Evolutionary conservation across 192 early-diverging fungal genomes (phyloP).

Genomic region (Entomortierella chlamydospora): DNA sequence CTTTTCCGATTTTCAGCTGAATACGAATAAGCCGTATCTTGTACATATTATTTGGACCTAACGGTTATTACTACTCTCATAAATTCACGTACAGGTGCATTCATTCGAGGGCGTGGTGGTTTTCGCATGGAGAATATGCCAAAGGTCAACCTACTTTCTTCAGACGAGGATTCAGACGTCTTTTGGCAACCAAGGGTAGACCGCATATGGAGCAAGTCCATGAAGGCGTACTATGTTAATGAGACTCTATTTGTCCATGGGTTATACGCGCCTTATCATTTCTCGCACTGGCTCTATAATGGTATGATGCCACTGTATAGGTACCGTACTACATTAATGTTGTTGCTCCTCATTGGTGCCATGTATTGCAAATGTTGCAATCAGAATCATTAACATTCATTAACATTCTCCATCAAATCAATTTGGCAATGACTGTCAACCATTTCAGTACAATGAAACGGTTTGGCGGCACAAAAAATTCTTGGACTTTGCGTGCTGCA

Average conservation of each 20-base stretch:
- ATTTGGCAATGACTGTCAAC: too few species aligned
- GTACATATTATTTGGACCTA: too few species aligned
- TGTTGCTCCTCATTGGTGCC: too few species aligned
- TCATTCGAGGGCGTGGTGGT: conserved; percentile 19
- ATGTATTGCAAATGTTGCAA: too few species aligned
- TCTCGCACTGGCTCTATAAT: conserved; percentile 61
- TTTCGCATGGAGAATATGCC: conserved; percentile 4
- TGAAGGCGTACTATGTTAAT: conserved; percentile 36
- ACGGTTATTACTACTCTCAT: background rate
- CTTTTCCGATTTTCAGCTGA: too few species aligned
- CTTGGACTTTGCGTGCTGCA: conserved; percentile 18
- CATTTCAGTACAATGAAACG: conserved; percentile 47
- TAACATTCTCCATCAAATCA: too few species aligned
- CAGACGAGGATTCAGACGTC: conserved; percentile 24
- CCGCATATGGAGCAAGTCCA: conserved; percentile 9
- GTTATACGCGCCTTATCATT: conserved; percentile 56
- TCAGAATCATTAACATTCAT: too few species aligned
- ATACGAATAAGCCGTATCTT: too few species aligned
- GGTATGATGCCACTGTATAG: conserved; percentile 60
- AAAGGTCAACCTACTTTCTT: conserved; percentile 41
- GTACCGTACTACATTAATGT: too few species aligned
- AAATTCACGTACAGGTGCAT: conserved; percentile 12
- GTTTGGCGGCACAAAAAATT: conserved; percentile 26
- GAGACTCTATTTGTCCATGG: conserved; percentile 59
- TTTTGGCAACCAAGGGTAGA: conserved; percentile 40